Base-by-base conservation (phyloP, 2,329 filamentous ascomycete species). In the Fusarium nanum region DNA sequence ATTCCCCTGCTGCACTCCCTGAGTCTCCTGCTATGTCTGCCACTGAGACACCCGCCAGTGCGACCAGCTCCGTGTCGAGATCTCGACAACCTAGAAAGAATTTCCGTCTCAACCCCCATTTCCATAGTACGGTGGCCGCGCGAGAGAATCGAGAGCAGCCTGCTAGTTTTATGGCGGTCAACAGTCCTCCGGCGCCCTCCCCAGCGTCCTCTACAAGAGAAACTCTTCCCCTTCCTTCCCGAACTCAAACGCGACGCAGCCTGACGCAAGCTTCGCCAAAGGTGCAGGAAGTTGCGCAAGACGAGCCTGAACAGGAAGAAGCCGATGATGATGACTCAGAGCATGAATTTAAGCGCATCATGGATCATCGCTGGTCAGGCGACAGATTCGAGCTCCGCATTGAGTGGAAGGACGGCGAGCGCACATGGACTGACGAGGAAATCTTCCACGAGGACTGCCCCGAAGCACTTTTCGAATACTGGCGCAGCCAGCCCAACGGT, bases 341-440 rank as follows among this genome's bases (percentile, higher is more conserved):
- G 4, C 56, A 61, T 16, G 56, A 64, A 3, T 41, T 12, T 72
- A 72, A 61, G 18, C 58, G 62, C 16, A 75, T 79, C 48, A 18
- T 56, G 14, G 63, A 71, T 10, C 63, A 80, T 37, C 78, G 78
- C 49, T 79, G 78, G 78, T 56, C 23, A 0, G 70, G 56, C 9
- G 71, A 77, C 53, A 59, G 70, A 12, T 74, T 81, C 1, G 69
- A 80, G 23, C 68, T 81, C 7, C 55, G 71, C 10, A 75, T 81
- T 7, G 67, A 78, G 25, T 81, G 79, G 79, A 73, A 73, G 9
- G 41, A 56, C 3, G 75, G 77, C 22, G 63, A 74, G 6, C 44
- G 49, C 5, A 81, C 78, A 2, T 81, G 79, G 80, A 78, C 79
- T 49, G 71, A 75, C 12, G 80, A 81, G 54, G 62, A 70, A 11